These are phyloP conservation scores for Cenchrus fungigraminus DNA, from an alignment of 176 grass and related monocot species.

Conservation along the genomic window DNA sequence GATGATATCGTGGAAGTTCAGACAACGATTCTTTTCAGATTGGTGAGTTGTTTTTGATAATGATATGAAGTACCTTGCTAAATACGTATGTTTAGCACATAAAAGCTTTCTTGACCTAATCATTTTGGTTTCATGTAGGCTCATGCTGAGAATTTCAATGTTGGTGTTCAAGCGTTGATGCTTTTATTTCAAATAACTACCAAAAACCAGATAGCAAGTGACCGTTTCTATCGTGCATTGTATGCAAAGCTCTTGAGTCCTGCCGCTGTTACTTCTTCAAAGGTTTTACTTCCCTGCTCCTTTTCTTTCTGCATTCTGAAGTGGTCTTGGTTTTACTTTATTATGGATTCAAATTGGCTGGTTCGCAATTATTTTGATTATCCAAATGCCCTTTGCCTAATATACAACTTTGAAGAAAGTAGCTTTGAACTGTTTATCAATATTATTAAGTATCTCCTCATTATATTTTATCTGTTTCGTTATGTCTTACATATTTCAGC, in stretches of 20 bases:
- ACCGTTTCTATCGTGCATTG: slow-evolving; percentile 91
- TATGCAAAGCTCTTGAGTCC: slow-evolving; percentile 92
- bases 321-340: slow-evolving; percentile 31
- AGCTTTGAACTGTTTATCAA: slow-evolving; percentile 8
- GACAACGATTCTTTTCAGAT: slow-evolving; percentile 87
- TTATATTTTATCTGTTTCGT: slow-evolving; percentile 34
- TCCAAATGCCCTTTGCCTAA: background rate
- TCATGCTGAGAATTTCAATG: slow-evolving; percentile 94
- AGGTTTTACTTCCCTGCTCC: slow-evolving; percentile 56
- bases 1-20: slow-evolving; percentile 94
- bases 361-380: slow-evolving; percentile 13
- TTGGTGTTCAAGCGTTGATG: slow-evolving; percentile 95
- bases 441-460: slow-evolving; percentile 3
- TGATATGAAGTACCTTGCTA: slow-evolving; percentile 4
- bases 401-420: slow-evolving; percentile 1
- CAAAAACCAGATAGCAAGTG: slow-evolving; percentile 93
- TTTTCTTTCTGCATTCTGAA: slow-evolving; percentile 37
- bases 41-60: slow-evolving; percentile 60
- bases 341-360: background rate
- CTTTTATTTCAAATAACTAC: slow-evolving; percentile 92
- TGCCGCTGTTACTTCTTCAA: slow-evolving; percentile 83
- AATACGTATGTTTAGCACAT: slow-evolving; percentile 27
- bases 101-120: slow-evolving; percentile 15
- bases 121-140: slow-evolving; percentile 60
- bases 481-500: slow-evolving; percentile 62